Percentiles rank a stretch among this genome's conserved stretches.
These are phyloP conservation scores for Gymnopus androsaceus DNA, from an alignment of 1,284 basidiomycete species.

Conservation along the genomic window DNA sequence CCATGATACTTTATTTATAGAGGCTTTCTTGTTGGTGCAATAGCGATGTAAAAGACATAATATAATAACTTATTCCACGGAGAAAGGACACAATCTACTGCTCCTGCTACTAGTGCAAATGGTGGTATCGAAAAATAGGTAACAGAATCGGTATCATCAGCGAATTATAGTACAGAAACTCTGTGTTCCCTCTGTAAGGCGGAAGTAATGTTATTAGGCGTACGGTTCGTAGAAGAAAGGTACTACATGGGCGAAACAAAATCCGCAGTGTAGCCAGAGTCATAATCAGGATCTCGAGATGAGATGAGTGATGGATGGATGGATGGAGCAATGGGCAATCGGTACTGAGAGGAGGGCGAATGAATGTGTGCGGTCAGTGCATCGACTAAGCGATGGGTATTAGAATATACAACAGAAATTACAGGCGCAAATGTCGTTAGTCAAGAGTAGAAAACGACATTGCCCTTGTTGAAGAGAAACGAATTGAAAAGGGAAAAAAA, in stretches of 20 bases:
- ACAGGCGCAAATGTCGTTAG: background rate
- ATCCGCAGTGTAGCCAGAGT: background rate
- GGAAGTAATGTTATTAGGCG: background rate
- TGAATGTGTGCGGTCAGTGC: conserved; percentile 18
- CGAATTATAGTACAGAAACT: conserved; percentile 1
- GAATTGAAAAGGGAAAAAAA: background rate
- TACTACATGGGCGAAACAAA: background rate
- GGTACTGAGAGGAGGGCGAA: conserved; percentile 7
- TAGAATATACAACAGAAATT: conserved; percentile 2
- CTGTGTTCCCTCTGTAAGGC: conserved; percentile 9
- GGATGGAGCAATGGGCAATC: background rate
- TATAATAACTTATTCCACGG: conserved; percentile 10
- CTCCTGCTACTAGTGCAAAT: background rate
- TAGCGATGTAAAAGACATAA: background rate
- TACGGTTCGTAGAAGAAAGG: conserved; percentile 7
- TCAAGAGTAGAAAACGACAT: background rate
- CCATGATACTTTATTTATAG: background rate
- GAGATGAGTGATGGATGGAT: background rate
- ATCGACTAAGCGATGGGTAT: conserved; percentile 6
- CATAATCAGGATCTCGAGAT: conserved; percentile 17
- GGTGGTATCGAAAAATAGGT: conserved; percentile 9
- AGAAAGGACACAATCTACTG: conserved; percentile 9
- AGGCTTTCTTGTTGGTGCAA: background rate
- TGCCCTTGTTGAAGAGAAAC: background rate
- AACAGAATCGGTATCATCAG: conserved; percentile 3